Percentiles rank a stretch among this genome's conserved stretches.
Evolutionary conservation across 805 yeast genomes (phyloP).

Genomic region (Ogataea glucozyma): DNA sequence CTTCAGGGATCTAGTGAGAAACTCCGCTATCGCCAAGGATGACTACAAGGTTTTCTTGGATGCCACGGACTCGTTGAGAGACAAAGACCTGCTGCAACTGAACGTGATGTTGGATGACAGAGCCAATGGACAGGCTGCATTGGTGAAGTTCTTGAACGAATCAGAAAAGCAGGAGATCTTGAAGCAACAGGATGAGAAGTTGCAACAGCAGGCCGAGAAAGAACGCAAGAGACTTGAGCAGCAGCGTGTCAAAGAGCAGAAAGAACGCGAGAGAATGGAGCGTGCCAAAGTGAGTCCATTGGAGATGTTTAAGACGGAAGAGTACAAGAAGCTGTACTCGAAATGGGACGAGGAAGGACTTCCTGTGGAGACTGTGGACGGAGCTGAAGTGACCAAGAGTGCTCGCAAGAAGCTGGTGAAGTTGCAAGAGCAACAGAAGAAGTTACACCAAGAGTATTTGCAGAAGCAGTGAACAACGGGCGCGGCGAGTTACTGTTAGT

Average conservation of each 20-base stretch:
- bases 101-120: conserved; percentile 92
- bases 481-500: too few relatives aligned
- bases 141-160: conserved; percentile 75
- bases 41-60: conserved; percentile 56
- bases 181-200: conserved; percentile 59
- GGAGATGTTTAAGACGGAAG: conserved; percentile 68
- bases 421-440: conserved; percentile 76
- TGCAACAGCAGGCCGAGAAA: conserved; percentile 41
- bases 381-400: conserved; percentile 85
- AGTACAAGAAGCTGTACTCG: conserved; percentile 43
- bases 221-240: conserved; percentile 54
- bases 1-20: conserved; percentile 82
- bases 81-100: conserved; percentile 65
- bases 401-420: conserved; percentile 79
- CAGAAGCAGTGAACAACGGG: conserved; percentile 16
- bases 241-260: conserved; percentile 59
- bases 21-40: conserved; percentile 62
- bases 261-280: conserved; percentile 60
- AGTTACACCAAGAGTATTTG: conserved; percentile 70
- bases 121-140: conserved; percentile 70
- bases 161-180: conserved; percentile 69
- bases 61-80: conserved; percentile 76
- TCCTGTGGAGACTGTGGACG: conserved; percentile 73
- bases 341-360: conserved; percentile 87
- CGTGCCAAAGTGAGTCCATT: conserved; percentile 70